These are phyloP conservation scores for Arabidopsis hybrid DNA, from an alignment of 441 rosid species.

Conservation along the genomic window DNA sequence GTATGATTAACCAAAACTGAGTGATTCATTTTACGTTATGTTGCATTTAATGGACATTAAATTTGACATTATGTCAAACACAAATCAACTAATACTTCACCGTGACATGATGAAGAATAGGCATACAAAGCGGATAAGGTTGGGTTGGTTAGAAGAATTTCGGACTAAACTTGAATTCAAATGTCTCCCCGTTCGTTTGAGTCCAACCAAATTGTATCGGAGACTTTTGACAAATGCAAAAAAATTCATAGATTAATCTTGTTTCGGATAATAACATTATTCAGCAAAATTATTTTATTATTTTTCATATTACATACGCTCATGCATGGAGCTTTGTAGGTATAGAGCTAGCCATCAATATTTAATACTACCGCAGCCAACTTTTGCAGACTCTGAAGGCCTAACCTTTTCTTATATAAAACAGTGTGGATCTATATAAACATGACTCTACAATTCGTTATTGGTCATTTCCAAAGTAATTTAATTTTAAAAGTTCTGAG, in stretches of 20 bases:
- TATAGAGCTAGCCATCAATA: not conserved
- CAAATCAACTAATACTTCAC: not conserved
- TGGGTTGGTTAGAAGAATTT: not conserved
- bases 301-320: not conserved
- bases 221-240: not conserved
- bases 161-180: not conserved
- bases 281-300: not conserved
- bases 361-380: conserved; percentile 4
- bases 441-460: not conserved
- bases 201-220: not conserved
- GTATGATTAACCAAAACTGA: not conserved
- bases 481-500: not conserved
- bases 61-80: not conserved
- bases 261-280: not conserved
- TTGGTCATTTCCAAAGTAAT: conserved; percentile 17
- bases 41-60: too few relatives aligned
- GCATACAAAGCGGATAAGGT: not conserved
- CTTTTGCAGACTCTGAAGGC: not conserved
- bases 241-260: not conserved
- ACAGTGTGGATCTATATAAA: not conserved
- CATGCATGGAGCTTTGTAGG: not conserved
- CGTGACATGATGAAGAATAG: not conserved
- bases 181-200: not conserved
- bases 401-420: not conserved
- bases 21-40: not conserved